These are phyloP conservation scores for Celoporthe dispersa DNA, from an alignment of 2,329 filamentous ascomycete genomes.

Conservation along the genomic window DNA sequence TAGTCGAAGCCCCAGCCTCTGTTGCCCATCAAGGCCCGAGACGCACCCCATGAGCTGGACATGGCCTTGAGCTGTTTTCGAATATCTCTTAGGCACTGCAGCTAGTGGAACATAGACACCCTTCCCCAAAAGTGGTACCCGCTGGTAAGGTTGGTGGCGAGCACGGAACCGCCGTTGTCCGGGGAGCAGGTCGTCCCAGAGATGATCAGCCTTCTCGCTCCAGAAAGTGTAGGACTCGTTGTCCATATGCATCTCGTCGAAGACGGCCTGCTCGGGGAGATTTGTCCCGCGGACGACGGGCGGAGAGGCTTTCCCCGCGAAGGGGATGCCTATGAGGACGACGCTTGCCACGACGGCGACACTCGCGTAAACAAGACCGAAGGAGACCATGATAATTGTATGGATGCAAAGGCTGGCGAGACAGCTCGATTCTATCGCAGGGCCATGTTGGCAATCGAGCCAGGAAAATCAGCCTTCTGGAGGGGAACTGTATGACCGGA, in stretches of 20 bases:
- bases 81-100: slow-evolving; percentile 8
- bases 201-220: not conserved
- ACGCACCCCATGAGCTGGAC: not conserved
- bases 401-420: not conserved
- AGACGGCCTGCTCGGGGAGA: not conserved
- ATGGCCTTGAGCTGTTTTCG: slow-evolving; percentile 4
- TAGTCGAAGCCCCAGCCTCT: slow-evolving; percentile 1
- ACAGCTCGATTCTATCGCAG: not conserved
- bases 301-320: not conserved
- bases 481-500: not conserved
- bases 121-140: slow-evolving; percentile 3
- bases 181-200: slow-evolving; percentile 2
- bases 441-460: not conserved
- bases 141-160: slow-evolving; percentile 13
- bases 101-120: slow-evolving; percentile 12
- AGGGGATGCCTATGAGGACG: not conserved
- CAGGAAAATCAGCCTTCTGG: not conserved
- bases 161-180: not conserved
- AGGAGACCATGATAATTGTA: not conserved
- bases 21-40: slow-evolving; percentile 5
- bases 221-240: slow-evolving; percentile 3
- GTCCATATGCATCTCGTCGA: not conserved
- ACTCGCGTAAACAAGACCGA: not conserved
- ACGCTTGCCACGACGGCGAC: not conserved
- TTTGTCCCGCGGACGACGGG: not conserved